phyloP scores from a whole-genome alignment of 345 rosid species.

The Arabidopsis thaliana region DNA sequence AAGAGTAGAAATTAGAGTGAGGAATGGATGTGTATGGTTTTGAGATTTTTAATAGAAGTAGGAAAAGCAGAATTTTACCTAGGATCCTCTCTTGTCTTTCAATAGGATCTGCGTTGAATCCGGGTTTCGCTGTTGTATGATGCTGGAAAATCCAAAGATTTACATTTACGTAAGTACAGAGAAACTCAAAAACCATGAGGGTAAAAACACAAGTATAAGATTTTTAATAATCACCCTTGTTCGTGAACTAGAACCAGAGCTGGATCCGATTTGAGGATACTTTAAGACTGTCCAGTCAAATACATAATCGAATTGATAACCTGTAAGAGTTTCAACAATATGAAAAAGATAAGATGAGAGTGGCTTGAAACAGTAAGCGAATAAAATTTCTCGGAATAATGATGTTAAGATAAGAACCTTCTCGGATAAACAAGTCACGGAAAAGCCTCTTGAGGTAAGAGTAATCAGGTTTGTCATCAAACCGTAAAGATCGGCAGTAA shows the following conservation, averaged over 20 bases:
- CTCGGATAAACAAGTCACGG: slow-evolving; percentile 83
- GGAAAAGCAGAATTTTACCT: slow-evolving; percentile 43
- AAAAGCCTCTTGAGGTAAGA: slow-evolving; percentile 88
- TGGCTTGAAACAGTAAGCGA: slow-evolving; percentile 11
- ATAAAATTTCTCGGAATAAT: not conserved
- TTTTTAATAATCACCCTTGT: slow-evolving; percentile 30
- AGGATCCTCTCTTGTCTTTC: slow-evolving; percentile 58
- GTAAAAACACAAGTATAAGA: not conserved
- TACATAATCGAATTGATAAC: slow-evolving; percentile 79
- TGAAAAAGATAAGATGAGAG: not conserved
- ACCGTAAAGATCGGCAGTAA: slow-evolving; percentile 81
- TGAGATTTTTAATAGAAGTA: slow-evolving; percentile 43
- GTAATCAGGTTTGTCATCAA: slow-evolving; percentile 92
- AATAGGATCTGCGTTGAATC: slow-evolving; percentile 53
- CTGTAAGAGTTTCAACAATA: slow-evolving; percentile 43
- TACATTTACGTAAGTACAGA: slow-evolving; percentile 11
- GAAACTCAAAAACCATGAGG: slow-evolving; percentile 42
- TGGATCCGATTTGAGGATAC: slow-evolving; percentile 69
- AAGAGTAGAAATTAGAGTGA: slow-evolving; percentile 6
- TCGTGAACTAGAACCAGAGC: slow-evolving; percentile 57
- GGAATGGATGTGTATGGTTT: slow-evolving; percentile 31
- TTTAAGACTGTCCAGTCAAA: slow-evolving; percentile 88
- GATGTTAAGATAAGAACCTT: slow-evolving; percentile 53
- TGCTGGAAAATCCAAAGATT: slow-evolving; percentile 43
- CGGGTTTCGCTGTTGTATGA: slow-evolving; percentile 57